Percentiles rank a stretch among this genome's conserved stretches.
Conservation (phyloP, 192 early-diverging fungal species). For the Linnemannia exigua region DNA sequence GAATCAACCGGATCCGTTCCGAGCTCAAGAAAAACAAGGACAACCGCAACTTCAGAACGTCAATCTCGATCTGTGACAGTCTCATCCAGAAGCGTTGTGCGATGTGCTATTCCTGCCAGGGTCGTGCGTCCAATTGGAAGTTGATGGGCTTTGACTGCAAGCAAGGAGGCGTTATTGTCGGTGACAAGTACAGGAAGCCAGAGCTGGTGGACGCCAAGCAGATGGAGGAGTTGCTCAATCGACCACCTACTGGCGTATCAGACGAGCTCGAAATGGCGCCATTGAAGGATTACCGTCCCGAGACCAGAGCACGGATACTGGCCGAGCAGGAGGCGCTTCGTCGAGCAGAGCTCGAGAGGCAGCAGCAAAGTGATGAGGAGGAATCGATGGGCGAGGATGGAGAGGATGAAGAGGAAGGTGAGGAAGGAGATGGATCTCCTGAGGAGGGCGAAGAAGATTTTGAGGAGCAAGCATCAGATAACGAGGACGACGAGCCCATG, state of each 20-base stretch:
- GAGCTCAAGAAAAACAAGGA: conserved; percentile 57
- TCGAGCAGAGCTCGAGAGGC: conserved; percentile 11
- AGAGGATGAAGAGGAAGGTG: conserved; percentile 1
- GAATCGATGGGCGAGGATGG: not conserved
- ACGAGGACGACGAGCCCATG: not conserved
- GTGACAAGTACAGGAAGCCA: conserved; percentile 53
- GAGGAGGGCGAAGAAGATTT: not conserved
- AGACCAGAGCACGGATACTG: conserved; percentile 29
- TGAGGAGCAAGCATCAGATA: not conserved
- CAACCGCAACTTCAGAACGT: conserved; percentile 39
- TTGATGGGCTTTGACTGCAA: conserved; percentile 69
- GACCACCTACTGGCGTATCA: conserved; percentile 26
- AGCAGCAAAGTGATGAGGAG: conserved; percentile 5
- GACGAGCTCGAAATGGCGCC: conserved; percentile 13
- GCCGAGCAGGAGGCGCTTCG: not conserved
- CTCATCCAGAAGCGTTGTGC: conserved; percentile 61
- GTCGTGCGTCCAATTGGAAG: conserved; percentile 65
- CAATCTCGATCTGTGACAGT: conserved; percentile 46
- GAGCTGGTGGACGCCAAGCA: conserved; percentile 50
- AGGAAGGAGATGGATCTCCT: not conserved
- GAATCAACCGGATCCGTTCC: conserved; percentile 59
- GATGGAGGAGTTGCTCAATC: conserved; percentile 52
- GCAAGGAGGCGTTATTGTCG: conserved; percentile 43
- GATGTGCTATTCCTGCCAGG: conserved; percentile 65
- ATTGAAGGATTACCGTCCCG: conserved; percentile 40